Evolutionary conservation across 176 grass and related monocot species (phyloP).

Genomic region (Saccharum officinarum): DNA sequence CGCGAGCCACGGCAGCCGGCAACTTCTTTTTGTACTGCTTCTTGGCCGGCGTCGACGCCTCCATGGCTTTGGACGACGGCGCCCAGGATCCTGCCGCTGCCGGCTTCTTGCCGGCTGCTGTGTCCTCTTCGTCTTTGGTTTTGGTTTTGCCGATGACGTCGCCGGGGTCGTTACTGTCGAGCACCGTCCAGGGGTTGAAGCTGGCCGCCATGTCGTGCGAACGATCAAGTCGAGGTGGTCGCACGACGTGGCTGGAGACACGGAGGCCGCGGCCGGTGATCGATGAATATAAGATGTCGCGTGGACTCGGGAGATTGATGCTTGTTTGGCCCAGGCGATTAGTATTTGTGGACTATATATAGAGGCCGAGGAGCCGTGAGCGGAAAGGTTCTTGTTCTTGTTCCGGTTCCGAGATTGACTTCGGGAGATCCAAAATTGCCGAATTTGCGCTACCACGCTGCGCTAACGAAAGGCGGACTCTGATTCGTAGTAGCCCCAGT

Average conservation of each 20-base stretch:
- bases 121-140: neutral
- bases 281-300: neutral
- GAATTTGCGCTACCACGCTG: too few species aligned
- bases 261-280: neutral
- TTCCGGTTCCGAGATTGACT: neutral
- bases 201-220: neutral
- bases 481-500: too few species aligned
- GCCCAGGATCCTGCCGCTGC: neutral
- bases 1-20: neutral
- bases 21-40: conserved; percentile 19
- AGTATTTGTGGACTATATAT: neutral
- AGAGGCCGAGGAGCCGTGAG: neutral
- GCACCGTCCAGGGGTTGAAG: conserved; percentile 19
- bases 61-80: conserved; percentile 1
- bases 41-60: conserved; percentile 5
- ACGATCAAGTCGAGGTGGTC: neutral
- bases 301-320: neutral
- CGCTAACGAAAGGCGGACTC: neutral
- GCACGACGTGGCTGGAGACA: neutral
- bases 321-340: neutral
- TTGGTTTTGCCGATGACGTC: conserved; percentile 5
- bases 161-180: conserved; percentile 11
- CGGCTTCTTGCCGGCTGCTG: neutral
- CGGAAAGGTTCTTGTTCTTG: neutral
- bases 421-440: too few species aligned